phyloP scores from a whole-genome alignment of 768 basidiomycete species.

The Gyrodon lividus region DNA sequence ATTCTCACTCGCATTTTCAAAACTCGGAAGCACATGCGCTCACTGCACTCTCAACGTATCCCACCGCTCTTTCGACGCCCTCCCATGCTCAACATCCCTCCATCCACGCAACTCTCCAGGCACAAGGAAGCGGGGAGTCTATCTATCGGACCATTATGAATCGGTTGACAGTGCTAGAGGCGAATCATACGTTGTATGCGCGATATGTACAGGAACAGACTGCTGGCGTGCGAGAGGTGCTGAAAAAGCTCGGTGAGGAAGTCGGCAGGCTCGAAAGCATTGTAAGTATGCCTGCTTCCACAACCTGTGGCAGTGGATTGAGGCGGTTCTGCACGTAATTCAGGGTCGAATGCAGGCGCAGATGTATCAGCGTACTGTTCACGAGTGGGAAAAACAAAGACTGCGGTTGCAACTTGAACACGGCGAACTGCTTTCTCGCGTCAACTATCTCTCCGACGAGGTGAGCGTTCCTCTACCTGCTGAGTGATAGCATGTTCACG shows the following conservation, averaged over 20 bases:
- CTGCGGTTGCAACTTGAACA: slow-evolving; percentile 69
- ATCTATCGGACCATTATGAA: slow-evolving; percentile 98
- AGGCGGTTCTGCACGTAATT: background rate
- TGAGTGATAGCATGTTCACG: background rate
- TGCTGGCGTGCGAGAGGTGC: slow-evolving; percentile 65
- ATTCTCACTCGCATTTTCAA: background rate
- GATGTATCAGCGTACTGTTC: slow-evolving; percentile 58
- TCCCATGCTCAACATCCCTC: slow-evolving; percentile 4
- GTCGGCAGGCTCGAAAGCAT: slow-evolving; percentile 74
- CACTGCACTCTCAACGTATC: slow-evolving; percentile 3
- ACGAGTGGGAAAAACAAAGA: slow-evolving; percentile 70
- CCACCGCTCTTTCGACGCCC: slow-evolving; percentile 1
- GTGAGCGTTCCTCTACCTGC: slow-evolving; percentile 36
- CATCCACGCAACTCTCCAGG: slow-evolving; percentile 7
- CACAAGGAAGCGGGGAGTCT: slow-evolving; percentile 62
- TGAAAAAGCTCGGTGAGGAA: slow-evolving; percentile 74
- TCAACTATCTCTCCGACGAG: slow-evolving; percentile 80
- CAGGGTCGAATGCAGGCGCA: slow-evolving; percentile 73
- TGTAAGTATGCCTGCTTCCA: slow-evolving; percentile 42
- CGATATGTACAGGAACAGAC: slow-evolving; percentile 91
- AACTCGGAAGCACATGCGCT: slow-evolving; percentile 5
- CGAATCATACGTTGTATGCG: slow-evolving; percentile 81
- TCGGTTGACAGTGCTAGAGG: slow-evolving; percentile 79
- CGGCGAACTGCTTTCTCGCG: slow-evolving; percentile 59
- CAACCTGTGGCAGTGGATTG: background rate